A percentile compares a stretch with the other conserved stretches of the same genome.
Conservation (phyloP, 129 eudicot species). For the Flaveria robusta region DNA sequence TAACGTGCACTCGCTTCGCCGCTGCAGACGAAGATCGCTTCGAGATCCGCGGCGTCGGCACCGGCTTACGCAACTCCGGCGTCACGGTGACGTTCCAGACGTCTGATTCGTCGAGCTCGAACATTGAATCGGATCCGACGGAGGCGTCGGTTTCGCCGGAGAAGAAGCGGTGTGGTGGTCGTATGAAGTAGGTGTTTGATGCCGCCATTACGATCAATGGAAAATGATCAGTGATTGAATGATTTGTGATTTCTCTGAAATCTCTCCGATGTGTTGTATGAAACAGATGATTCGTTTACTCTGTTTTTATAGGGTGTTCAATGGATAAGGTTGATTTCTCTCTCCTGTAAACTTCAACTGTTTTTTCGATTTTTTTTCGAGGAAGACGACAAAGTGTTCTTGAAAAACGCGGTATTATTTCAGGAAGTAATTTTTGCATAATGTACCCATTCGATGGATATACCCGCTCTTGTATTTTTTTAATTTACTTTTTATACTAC, state of each 20-base stretch:
- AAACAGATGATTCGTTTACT: conserved; percentile 10
- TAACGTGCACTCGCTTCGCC: conserved; percentile 20
- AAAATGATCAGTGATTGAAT: not conserved
- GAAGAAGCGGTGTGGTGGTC: conserved; percentile 55
- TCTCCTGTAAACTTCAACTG: not conserved
- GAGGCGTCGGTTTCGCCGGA: conserved; percentile 34
- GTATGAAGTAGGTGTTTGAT: conserved; percentile 53
- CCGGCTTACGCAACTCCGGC: conserved; percentile 51
- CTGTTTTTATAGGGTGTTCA: conserved; percentile 51
- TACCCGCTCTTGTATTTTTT: no score
- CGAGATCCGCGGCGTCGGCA: conserved; percentile 38
- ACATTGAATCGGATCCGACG: conserved; percentile 37
- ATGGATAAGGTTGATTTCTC: conserved; percentile 52
- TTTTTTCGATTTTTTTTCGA: not conserved
- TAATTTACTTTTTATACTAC: no score
- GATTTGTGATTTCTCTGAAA: conserved; percentile 2
- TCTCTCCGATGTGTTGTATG: conserved; percentile 10
- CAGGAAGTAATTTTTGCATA: not conserved
- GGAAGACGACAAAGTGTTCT: not conserved
- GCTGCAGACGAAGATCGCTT: conserved; percentile 35
- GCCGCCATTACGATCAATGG: conserved; percentile 50
- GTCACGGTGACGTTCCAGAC: conserved; percentile 64
- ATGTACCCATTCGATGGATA: no score
- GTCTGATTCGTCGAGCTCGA: conserved; percentile 76
- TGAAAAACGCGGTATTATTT: not conserved